Evolutionary conservation across 495 filamentous ascomycete species (phyloP), one percentile per base, ranked within the genome.

Genomic region (Xylaria grammica): DNA sequence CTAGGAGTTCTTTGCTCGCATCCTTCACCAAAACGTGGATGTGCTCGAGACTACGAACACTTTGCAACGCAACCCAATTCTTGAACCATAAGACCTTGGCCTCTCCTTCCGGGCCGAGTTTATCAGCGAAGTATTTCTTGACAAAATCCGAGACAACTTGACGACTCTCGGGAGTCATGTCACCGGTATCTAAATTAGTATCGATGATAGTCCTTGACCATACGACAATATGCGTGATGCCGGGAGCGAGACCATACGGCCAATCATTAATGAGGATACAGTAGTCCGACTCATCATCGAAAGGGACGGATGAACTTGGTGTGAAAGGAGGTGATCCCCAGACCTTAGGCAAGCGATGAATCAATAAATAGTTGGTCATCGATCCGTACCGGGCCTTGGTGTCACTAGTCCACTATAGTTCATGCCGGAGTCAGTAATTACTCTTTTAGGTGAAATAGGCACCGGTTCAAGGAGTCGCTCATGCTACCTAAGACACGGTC

Each of bases 1-100:
- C 66, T 49, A 93, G 55, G 58, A 91, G 66, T 8, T 81, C 78
- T 40, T 87, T 81, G 7, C 84, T 84, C 32, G 87, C 85, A 75
- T 85, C 86, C 62, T 78, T 83, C 15, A 93, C 78, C 62, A 93
- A 74, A 15, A 92, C 79, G 63, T 83, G 81, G 30, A 83, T 74
- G 62, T 83, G 93, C 68, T 96, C 93, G 61, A 97, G 76, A 7
- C 87, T 84, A 55, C 90, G 80, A 52, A 97, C 92, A 74, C 92
- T 96, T 79, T 97, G 93, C 72, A 96, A 74, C n/a, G 85, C 85
- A 53, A 87, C 87, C 90, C 91, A 96, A 71, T 97, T 97, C 84
- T 96, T 97, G 72, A 97, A 97, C 91, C 91, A 97, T 68, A 93
- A 63, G 64, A 97, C 91, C 63, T 84, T 85, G 6, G 86, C 82